Evolutionary conservation across 2,329 filamentous ascomycete species (phyloP).

Genomic region (Monilinia vaccinii-corymbosi): DNA sequence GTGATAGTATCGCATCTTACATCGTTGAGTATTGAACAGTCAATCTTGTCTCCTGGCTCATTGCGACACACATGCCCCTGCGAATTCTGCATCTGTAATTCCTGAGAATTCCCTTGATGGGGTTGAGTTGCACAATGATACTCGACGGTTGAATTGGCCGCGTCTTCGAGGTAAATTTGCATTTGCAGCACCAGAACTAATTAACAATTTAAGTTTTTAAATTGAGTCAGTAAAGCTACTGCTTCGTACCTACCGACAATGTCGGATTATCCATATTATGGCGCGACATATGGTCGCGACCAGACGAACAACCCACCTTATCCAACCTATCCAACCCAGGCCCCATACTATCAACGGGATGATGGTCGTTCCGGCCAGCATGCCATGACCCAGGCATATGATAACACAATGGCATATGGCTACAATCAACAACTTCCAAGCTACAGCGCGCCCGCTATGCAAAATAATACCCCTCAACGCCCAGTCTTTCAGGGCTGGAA

Average conservation of each 20-base stretch:
- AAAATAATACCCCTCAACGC: slow-evolving; percentile 23
- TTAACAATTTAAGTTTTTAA: background rate
- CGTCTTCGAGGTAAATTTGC: slow-evolving; percentile 12
- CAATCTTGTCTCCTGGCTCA: background rate
- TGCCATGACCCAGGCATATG: slow-evolving; percentile 21
- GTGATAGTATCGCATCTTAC: slow-evolving; percentile 5
- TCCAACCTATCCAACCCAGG: slow-evolving; percentile 16
- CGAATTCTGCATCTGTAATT: background rate
- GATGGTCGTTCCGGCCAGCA: slow-evolving; percentile 18
- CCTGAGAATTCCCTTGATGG: slow-evolving; percentile 12
- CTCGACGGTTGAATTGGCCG: slow-evolving; percentile 18
- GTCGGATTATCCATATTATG: slow-evolving; percentile 41
- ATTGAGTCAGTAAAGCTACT: background rate
- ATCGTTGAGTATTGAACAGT: background rate
- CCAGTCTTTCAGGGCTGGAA: slow-evolving; percentile 28
- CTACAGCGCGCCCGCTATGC: slow-evolving; percentile 23
- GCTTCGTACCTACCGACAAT: slow-evolving; percentile 27
- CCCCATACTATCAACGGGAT: slow-evolving; percentile 23
- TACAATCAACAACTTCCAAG: slow-evolving; percentile 24
- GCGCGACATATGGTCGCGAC: slow-evolving; percentile 26
- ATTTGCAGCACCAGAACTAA: slow-evolving; percentile 4
- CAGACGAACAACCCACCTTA: slow-evolving; percentile 22
- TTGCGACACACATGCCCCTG: background rate
- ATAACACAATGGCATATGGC: slow-evolving; percentile 23
- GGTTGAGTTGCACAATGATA: slow-evolving; percentile 20